Evolutionary conservation across 208 protist species (phyloP).

Genomic region (Eutreptiella sp.): DNA sequence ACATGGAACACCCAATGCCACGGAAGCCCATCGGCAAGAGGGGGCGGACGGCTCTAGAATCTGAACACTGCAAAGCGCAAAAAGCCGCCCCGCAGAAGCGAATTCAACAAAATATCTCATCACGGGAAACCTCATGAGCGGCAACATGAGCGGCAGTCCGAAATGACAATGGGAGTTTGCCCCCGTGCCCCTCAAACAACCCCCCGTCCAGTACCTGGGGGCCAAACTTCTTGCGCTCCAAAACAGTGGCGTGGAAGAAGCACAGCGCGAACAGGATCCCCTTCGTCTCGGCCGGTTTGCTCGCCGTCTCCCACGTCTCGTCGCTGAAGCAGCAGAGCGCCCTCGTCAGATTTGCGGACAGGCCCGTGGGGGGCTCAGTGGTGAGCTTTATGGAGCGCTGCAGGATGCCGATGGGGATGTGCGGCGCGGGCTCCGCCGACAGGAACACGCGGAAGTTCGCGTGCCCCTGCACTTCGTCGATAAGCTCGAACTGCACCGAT

Average conservation of each 20-base stretch:
- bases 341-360: slow-evolving; percentile 62
- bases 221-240: slow-evolving; percentile 71
- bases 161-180: no score
- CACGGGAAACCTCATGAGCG: no score
- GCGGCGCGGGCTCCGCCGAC: slow-evolving; percentile 49
- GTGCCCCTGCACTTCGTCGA: slow-evolving; percentile 38
- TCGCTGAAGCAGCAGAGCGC: slow-evolving; percentile 53
- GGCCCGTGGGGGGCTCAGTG: slow-evolving; percentile 71
- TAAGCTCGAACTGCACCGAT: no score
- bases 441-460: slow-evolving; percentile 64
- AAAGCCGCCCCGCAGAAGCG: no score
- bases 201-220: no score
- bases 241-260: slow-evolving; percentile 68
- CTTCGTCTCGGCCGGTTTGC: slow-evolving; percentile 59
- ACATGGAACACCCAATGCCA: no score
- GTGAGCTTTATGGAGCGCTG: slow-evolving; percentile 73
- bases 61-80: no score
- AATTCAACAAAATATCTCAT: no score
- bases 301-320: slow-evolving; percentile 52
- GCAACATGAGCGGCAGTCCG: no score
- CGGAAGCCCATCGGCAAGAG: no score
- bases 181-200: no score
- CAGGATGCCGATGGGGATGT: slow-evolving; percentile 64
- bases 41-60: no score
- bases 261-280: slow-evolving; percentile 57